Conservation (phyloP, 371 early-diverging fungal species). For the Rhizopus arrhizus region DNA sequence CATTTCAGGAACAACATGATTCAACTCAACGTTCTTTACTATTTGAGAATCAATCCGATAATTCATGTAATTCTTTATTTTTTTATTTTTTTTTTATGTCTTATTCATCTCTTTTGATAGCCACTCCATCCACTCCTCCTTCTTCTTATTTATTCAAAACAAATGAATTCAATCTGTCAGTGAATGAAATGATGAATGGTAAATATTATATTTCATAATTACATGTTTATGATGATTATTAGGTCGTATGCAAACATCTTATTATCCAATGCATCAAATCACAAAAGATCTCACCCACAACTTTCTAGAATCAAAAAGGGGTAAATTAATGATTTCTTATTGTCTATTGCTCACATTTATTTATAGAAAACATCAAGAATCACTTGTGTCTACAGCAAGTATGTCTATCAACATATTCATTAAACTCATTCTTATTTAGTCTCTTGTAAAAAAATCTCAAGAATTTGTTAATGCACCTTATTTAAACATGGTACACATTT, state of each 20-base stretch:
- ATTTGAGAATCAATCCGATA: not conserved
- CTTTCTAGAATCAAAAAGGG: not conserved
- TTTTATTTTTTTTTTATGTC: not conserved
- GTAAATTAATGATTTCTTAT: not conserved
- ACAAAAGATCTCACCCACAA: not conserved
- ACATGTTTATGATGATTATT: not conserved
- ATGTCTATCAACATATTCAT: not conserved
- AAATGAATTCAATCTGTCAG: not conserved
- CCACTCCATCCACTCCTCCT: not conserved
- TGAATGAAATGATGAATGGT: not conserved
- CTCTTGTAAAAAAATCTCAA: not conserved
- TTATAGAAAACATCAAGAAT: not conserved
- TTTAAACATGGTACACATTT: slow-evolving; percentile 1
- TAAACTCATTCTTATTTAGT: not conserved
- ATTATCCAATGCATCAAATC: not conserved
- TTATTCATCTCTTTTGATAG: not conserved
- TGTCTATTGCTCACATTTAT: not conserved
- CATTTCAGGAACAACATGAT: not conserved
- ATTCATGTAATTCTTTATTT: not conserved
- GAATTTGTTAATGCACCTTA: not conserved
- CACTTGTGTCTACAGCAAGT: not conserved
- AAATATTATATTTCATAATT: not conserved
- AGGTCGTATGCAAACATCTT: not conserved
- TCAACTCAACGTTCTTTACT: no score
- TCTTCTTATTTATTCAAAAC: not conserved